phyloP scores from a whole-genome alignment of 2,329 filamentous ascomycete genomes.

The Verticillium longisporum region DNA sequence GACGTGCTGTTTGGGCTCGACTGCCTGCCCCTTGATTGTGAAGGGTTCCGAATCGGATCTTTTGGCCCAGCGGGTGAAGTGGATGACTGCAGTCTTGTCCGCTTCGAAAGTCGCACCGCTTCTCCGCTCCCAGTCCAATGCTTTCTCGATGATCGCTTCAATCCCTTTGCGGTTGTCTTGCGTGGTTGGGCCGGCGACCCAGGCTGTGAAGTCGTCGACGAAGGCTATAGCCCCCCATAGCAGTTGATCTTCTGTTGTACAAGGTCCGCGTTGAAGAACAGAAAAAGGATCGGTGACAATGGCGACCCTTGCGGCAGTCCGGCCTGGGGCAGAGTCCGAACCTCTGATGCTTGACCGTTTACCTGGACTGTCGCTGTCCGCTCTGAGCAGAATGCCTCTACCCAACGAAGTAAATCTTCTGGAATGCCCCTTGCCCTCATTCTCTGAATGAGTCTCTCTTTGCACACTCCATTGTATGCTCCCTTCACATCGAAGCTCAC shows the following conservation, averaged over 20 bases:
- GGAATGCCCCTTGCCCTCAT: constrained; percentile 16
- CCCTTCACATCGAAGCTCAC: constrained; percentile 32
- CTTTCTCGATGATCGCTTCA: constrained; percentile 13
- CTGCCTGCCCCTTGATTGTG: not conserved
- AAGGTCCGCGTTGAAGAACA: constrained; percentile 18
- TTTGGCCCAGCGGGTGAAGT: not conserved
- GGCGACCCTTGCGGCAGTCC: constrained; percentile 24
- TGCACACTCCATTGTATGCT: constrained; percentile 32
- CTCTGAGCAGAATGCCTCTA: constrained; percentile 17
- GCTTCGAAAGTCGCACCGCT: constrained; percentile 18
- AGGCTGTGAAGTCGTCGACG: not conserved
- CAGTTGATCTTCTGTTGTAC: constrained; percentile 14
- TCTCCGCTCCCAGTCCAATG: constrained; percentile 13
- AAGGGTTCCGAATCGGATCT: not conserved
- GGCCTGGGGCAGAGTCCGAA: constrained; percentile 10
- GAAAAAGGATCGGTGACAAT: constrained; percentile 26
- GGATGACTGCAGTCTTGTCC: constrained; percentile 17
- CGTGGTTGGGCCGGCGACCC: not conserved
- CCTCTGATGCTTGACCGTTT: constrained; percentile 14
- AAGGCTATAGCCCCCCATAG: constrained; percentile 16
- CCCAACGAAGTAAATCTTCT: constrained; percentile 9
- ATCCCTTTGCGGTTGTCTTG: constrained; percentile 11
- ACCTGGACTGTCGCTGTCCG: constrained; percentile 15
- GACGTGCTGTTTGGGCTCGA: not conserved
- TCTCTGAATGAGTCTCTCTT: constrained; percentile 18